Conservation (phyloP, 495 filamentous ascomycete genomes). For the Penicillium roqueforti region DNA sequence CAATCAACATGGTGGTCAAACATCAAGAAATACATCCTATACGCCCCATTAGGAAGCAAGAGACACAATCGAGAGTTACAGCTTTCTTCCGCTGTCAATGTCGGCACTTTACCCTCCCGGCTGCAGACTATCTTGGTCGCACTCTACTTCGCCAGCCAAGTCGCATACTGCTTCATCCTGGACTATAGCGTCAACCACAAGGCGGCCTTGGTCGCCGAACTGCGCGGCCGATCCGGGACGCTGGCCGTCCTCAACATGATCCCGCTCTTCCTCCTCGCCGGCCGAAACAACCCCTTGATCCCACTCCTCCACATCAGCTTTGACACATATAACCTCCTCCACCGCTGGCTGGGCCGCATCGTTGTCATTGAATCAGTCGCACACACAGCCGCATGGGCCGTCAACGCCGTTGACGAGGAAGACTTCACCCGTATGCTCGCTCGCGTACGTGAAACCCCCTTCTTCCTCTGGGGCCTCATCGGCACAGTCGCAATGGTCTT, state of each 20-base stretch:
- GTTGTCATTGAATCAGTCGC: constrained; percentile 71
- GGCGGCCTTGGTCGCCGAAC: constrained; percentile 53
- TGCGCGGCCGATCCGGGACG: constrained; percentile 81
- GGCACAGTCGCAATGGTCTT: constrained; percentile 56
- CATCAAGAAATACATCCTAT: constrained; percentile 77
- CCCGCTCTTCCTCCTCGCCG: constrained; percentile 81
- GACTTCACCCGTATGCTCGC: constrained; percentile 51
- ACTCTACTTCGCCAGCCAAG: constrained; percentile 68
- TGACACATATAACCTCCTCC: constrained; percentile 92
- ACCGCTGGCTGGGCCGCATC: constrained; percentile 92
- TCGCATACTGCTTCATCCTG: constrained; percentile 72
- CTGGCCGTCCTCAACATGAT: constrained; percentile 86
- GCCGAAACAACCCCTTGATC: constrained; percentile 93
- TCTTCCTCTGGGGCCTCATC: constrained; percentile 51
- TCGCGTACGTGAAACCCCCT: constrained; percentile 57
- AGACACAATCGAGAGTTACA: constrained; percentile 87
- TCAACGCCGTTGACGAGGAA: constrained; percentile 45
- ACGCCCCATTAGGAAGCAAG: constrained; percentile 75
- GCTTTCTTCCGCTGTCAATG: constrained; percentile 77
- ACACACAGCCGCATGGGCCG: constrained; percentile 68
- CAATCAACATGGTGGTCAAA: constrained; percentile 60
- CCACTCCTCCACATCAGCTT: constrained; percentile 78
- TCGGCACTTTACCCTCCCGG: constrained; percentile 84
- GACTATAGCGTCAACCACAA: constrained; percentile 55
- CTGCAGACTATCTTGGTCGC: constrained; percentile 75